Conservation (phyloP, 371 early-diverging fungal species). For the Mortierella sp. region DNA sequence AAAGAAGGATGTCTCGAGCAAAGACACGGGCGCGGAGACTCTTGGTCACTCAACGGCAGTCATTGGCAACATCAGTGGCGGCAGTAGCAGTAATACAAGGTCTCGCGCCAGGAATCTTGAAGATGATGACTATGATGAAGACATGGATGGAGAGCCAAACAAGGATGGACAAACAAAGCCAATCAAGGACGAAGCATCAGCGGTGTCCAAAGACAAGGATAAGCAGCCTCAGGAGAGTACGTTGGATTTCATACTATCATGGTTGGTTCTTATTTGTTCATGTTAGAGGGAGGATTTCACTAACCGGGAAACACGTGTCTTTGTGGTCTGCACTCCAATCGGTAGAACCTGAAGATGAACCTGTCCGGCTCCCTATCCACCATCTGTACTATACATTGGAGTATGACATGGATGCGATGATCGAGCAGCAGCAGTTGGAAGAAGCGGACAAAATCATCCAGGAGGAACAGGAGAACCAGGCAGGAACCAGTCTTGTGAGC, state of each 20-base stretch:
- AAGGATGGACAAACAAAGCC: not conserved
- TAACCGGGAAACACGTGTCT: not conserved
- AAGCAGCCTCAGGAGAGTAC: too few relatives aligned
- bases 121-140: constrained; percentile 37
- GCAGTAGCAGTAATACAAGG: not conserved
- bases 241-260: too few relatives aligned
- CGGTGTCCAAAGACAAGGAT: not conserved
- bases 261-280: not conserved
- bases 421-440: constrained; percentile 71
- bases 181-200: not conserved
- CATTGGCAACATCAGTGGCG: too few relatives aligned
- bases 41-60: not conserved
- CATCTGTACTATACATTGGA: constrained; percentile 86
- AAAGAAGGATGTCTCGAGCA: constrained; percentile 10
- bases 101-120: constrained; percentile 6
- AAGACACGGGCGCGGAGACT: not conserved
- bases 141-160: constrained; percentile 9
- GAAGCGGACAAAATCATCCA: constrained; percentile 62
- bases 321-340: constrained; percentile 2
- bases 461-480: constrained; percentile 59
- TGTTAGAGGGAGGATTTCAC: not conserved
- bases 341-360: constrained; percentile 3
- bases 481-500: constrained; percentile 54
- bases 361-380: constrained; percentile 62
- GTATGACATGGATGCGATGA: constrained; percentile 75